phyloP scores from a whole-genome alignment of 176 grass and related monocot genomes.

The Bothriochloa decipiens region DNA sequence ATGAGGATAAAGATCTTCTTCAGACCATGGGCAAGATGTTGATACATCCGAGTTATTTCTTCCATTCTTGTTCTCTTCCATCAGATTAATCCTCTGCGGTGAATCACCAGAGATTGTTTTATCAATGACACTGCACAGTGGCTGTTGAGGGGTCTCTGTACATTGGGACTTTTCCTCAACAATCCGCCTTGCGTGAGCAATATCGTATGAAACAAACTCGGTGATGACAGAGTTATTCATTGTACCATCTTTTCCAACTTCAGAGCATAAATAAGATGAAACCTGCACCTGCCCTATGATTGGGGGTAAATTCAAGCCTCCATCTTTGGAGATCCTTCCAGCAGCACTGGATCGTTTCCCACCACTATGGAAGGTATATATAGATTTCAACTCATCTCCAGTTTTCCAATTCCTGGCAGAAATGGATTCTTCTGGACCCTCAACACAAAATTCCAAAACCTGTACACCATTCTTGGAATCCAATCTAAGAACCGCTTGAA shows the following conservation, averaged over 20 bases:
- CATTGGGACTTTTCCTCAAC: conserved; percentile 62
- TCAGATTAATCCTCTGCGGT: conserved; percentile 32
- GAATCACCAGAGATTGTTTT: conserved; percentile 22
- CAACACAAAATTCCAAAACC: conserved; percentile 61
- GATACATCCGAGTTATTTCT: conserved; percentile 59
- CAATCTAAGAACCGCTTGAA: conserved; percentile 74
- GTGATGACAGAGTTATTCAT: conserved; percentile 71
- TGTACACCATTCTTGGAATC: conserved; percentile 65
- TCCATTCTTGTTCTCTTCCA: conserved; percentile 31
- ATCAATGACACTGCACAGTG: neutral
- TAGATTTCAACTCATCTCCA: conserved; percentile 67
- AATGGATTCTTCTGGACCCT: conserved; percentile 69
- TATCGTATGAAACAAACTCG: conserved; percentile 83
- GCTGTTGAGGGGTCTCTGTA: conserved; percentile 41
- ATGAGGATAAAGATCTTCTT: conserved; percentile 77
- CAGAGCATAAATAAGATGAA: conserved; percentile 81
- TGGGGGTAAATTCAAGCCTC: conserved; percentile 48
- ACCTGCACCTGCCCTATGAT: conserved; percentile 87
- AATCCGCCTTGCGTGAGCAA: conserved; percentile 69
- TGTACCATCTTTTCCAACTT: conserved; percentile 68
- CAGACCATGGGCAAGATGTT: conserved; percentile 72
- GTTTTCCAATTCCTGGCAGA: conserved; percentile 90
- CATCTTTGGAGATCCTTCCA: conserved; percentile 66
- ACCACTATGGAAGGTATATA: conserved; percentile 85
- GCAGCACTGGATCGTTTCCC: conserved; percentile 59